These are phyloP conservation scores for Casuarina cunninghamiana DNA, from an alignment of 306 rosid species.

Conservation along the genomic window DNA sequence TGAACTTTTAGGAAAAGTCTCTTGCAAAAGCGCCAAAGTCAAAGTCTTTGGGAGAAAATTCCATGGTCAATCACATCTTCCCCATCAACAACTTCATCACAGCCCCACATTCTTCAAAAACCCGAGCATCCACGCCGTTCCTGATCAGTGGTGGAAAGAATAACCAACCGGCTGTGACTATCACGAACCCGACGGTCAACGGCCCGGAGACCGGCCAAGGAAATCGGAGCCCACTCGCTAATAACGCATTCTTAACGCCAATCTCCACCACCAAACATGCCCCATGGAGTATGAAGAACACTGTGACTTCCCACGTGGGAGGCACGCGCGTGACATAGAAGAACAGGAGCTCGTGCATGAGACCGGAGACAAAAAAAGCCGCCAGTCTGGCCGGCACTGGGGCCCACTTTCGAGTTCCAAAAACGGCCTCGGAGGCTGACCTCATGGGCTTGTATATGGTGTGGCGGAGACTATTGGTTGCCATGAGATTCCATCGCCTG, in stretches of 20 bases:
- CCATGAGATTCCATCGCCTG: conserved; percentile 32
- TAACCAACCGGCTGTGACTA: conserved; percentile 31
- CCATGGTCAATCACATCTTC: not conserved
- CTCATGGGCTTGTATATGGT: conserved; percentile 27
- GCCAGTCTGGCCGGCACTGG: conserved; percentile 1
- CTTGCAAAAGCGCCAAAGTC: no score
- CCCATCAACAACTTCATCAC: not conserved
- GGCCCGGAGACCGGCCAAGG: conserved; percentile 18
- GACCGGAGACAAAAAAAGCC: conserved; percentile 32
- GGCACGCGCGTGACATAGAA: conserved; percentile 24
- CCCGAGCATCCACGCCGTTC: conserved; percentile 15
- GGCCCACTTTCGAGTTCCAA: conserved; percentile 1
- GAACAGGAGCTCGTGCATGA: conserved; percentile 36
- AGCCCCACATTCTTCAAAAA: conserved; percentile 9
- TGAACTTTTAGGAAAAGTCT: no score
- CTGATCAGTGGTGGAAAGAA: conserved; percentile 37
- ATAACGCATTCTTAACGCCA: conserved; percentile 1
- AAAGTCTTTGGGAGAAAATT: no score
- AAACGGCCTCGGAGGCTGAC: not conserved
- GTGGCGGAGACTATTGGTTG: conserved; percentile 21
- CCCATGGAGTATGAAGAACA: conserved; percentile 37
- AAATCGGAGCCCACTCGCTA: not conserved
- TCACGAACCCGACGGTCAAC: conserved; percentile 28
- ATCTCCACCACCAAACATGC: conserved; percentile 29
- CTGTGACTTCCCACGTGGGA: conserved; percentile 43